Conservation (phyloP, 139 green algal genomes). For the Volvox africanus region DNA sequence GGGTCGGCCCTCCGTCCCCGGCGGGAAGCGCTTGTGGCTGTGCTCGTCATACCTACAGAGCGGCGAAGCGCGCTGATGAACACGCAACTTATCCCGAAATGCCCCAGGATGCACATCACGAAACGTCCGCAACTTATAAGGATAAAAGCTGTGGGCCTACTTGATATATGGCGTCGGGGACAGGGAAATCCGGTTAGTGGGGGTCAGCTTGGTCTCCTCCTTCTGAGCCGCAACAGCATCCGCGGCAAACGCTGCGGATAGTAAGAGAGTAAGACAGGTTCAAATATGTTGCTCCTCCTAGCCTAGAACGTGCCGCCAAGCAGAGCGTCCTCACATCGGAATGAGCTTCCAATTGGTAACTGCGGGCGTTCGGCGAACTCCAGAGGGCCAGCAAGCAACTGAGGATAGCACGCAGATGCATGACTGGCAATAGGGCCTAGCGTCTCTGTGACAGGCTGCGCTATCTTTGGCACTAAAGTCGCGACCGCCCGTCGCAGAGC, state of each 20-base stretch:
- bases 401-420: slow-evolving; percentile 21
- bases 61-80: background rate
- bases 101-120: background rate
- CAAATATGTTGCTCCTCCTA: background rate
- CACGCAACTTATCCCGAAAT: background rate
- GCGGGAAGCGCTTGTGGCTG: slow-evolving; percentile 86
- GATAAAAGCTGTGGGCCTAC: slow-evolving; percentile 42
- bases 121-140: background rate
- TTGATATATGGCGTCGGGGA: slow-evolving; percentile 63
- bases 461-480: background rate
- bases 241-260: slow-evolving; percentile 41
- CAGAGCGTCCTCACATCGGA: slow-evolving; percentile 47
- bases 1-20: slow-evolving; percentile 86
- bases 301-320: background rate
- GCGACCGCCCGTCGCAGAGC: slow-evolving; percentile 34
- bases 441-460: slow-evolving; percentile 22
- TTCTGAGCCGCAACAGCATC: slow-evolving; percentile 43
- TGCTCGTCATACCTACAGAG: slow-evolving; percentile 88
- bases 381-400: slow-evolving; percentile 26
- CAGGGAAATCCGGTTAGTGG: slow-evolving; percentile 57
- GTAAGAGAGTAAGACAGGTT: background rate
- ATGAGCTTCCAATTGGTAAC: slow-evolving; percentile 19
- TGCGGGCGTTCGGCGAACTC: slow-evolving; percentile 27
- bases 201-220: slow-evolving; percentile 50
- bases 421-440: slow-evolving; percentile 17